Conservation (phyloP, 805 yeast species). For the Saccharomycopsis synnaedendra region DNA sequence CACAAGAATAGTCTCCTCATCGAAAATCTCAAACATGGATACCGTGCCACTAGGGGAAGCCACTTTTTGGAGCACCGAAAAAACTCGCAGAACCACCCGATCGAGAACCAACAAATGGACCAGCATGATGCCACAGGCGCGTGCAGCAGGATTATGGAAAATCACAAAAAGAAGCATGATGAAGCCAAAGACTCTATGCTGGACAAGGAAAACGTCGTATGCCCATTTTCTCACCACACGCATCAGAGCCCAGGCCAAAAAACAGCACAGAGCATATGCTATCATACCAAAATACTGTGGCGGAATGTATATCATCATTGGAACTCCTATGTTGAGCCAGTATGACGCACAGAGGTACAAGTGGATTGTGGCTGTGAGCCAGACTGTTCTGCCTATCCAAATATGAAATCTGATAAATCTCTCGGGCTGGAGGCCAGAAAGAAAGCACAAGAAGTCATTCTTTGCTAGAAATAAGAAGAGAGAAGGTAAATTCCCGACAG, state of each 20-base stretch:
- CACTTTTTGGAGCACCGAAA: constrained; percentile 24
- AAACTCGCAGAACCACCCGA: constrained; percentile 24
- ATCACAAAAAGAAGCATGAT: constrained; percentile 31
- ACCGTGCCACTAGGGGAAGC: constrained; percentile 28
- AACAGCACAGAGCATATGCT: constrained; percentile 27
- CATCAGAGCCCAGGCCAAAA: constrained; percentile 27
- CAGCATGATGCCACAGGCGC: constrained; percentile 27
- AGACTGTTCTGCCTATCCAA: constrained; percentile 33
- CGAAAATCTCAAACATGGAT: constrained; percentile 29
- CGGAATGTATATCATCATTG: constrained; percentile 32
- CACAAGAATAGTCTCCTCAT: constrained; percentile 29
- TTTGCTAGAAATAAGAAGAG: constrained; percentile 28
- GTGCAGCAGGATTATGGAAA: constrained; percentile 29
- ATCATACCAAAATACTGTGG: constrained; percentile 41
- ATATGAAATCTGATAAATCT: constrained; percentile 29
- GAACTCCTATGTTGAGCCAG: constrained; percentile 30
- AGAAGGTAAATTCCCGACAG: constrained; percentile 29
- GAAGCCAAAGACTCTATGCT: constrained; percentile 30
- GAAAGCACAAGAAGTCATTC: constrained; percentile 27
- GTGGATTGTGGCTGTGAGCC: constrained; percentile 27
- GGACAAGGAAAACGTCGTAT: constrained; percentile 32
- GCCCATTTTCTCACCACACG: constrained; percentile 27
- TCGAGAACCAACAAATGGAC: constrained; percentile 34
- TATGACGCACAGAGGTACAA: constrained; percentile 24
- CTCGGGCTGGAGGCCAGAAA: constrained; percentile 33